These are phyloP conservation scores for Hemisphaericaspora xylofermentans DNA, from an alignment of 1,139 yeast genomes.

Conservation along the genomic window DNA sequence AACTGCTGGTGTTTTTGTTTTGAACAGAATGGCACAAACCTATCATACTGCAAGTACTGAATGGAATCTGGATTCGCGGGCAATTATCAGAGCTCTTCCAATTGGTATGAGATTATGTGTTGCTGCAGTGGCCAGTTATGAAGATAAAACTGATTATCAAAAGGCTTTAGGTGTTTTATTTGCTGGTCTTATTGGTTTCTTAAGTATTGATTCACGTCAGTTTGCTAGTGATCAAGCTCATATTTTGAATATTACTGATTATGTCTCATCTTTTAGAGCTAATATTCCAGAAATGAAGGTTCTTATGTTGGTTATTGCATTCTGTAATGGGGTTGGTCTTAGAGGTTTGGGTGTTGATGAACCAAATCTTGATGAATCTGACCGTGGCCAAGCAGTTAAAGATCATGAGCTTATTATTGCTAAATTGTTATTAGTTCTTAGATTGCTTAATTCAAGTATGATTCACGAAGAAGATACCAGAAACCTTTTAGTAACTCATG, in stretches of 20 bases:
- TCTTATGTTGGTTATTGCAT: constrained; percentile 36
- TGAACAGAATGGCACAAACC: constrained; percentile 45
- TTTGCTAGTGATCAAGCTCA: constrained; percentile 60
- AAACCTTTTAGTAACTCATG: constrained; percentile 45
- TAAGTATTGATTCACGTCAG: constrained; percentile 44
- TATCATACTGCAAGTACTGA: constrained; percentile 51
- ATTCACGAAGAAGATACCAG: constrained; percentile 36
- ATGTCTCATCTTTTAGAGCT: constrained; percentile 45
- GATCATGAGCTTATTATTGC: constrained; percentile 57
- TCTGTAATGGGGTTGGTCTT: constrained; percentile 52
- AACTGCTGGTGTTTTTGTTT: constrained; percentile 50
- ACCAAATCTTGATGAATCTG: constrained; percentile 28
- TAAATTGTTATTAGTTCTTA: constrained; percentile 58
- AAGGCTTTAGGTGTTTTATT: constrained; percentile 31
- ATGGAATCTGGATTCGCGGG: constrained; percentile 65
- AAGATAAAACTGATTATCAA: constrained; percentile 31
- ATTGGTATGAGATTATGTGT: constrained; percentile 47
- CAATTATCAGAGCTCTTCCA: constrained; percentile 59
- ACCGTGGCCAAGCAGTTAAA: constrained; percentile 32
- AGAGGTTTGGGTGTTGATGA: constrained; percentile 53
- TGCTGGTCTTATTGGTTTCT: constrained; percentile 46
- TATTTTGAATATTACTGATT: constrained; percentile 57
- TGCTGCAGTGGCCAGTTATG: constrained; percentile 23
- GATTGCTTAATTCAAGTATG: constrained; percentile 52
- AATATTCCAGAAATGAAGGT: constrained; percentile 41